Evolutionary conservation across 495 filamentous ascomycete genomes (phyloP).

Genomic region (Echria macrotheca): DNA sequence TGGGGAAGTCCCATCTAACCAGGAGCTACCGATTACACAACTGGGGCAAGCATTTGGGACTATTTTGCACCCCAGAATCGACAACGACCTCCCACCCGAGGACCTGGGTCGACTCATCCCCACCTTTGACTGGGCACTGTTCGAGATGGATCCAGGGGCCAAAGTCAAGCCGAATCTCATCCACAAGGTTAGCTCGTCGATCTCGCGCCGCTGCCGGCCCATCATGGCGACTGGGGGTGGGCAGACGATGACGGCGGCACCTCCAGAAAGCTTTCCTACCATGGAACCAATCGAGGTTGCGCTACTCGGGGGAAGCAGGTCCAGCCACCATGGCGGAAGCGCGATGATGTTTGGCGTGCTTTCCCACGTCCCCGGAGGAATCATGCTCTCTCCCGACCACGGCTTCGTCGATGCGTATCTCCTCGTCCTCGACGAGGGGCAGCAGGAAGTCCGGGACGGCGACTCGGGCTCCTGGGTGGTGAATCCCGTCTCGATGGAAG

Average conservation of each 20-base stretch:
- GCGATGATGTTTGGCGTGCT: constrained; percentile 10
- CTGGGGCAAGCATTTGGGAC: neutral
- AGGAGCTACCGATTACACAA: neutral
- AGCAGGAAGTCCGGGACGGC: constrained; percentile 15
- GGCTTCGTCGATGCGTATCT: constrained; percentile 13
- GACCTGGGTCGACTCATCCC: neutral
- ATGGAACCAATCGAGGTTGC: constrained; percentile 7
- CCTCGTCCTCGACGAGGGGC: constrained; percentile 8
- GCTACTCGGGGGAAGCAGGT: neutral
- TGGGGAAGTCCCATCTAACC: neutral
- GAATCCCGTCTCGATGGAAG: constrained; percentile 14
- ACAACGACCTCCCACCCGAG: neutral
- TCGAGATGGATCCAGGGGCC: constrained; percentile 6
- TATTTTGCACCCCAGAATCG: neutral
- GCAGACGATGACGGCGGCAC: constrained; percentile 1
- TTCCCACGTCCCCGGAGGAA: constrained; percentile 9
- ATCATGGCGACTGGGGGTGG: neutral
- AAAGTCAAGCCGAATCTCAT: constrained; percentile 15
- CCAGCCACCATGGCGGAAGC: neutral
- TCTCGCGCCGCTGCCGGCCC: neutral
- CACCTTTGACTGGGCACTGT: constrained; percentile 12
- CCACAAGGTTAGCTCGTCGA: neutral
- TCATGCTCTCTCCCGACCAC: constrained; percentile 9
- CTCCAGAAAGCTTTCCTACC: constrained; percentile 5
- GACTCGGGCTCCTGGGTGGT: constrained; percentile 30